Percentiles rank a stretch among this genome's conserved stretches.
Conservation (phyloP, 768 basidiomycete species). For the Dendrothele bispora region DNA sequence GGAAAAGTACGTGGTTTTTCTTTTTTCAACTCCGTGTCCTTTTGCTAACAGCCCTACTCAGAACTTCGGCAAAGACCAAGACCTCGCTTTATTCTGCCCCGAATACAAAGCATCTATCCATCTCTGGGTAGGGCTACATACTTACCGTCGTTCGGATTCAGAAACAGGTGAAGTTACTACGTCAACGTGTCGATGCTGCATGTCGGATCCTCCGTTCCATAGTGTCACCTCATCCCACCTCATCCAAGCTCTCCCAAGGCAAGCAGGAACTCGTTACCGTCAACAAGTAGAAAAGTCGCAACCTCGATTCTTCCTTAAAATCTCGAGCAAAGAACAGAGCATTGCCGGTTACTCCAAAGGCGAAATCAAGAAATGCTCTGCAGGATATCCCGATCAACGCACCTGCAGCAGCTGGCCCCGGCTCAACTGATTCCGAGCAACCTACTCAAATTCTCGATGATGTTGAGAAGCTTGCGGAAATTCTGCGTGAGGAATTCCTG, state of each 20-base stretch:
- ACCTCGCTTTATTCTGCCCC: conserved; percentile 28
- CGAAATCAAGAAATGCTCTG: neutral
- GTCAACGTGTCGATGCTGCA: conserved; percentile 52
- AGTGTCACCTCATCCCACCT: conserved; percentile 20
- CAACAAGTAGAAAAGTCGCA: conserved; percentile 3
- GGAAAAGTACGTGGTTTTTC: conserved; percentile 36
- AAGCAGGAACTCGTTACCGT: conserved; percentile 24
- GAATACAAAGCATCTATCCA: conserved; percentile 56
- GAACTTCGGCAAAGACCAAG: conserved; percentile 34
- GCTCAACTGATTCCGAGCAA: neutral
- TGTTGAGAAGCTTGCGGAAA: conserved; percentile 35
- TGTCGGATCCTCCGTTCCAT: conserved; percentile 44
- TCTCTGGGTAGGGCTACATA: too few relatives aligned
- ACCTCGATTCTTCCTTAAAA: neutral
- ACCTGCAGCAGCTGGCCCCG: too few relatives aligned
- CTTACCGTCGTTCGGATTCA: too few relatives aligned
- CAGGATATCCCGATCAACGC: too few relatives aligned
- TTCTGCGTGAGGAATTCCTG: conserved; percentile 47
- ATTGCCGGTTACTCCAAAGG: neutral
- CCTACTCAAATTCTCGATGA: conserved; percentile 17
- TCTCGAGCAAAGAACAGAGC: neutral
- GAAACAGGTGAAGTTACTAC: conserved; percentile 46
- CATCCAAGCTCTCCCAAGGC: conserved; percentile 3
- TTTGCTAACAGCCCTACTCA: conserved; percentile 12
- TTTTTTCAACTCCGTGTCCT: neutral